Evolutionary conservation across 208 protist species (phyloP).

Genomic region (Entamoeba invadens): DNA sequence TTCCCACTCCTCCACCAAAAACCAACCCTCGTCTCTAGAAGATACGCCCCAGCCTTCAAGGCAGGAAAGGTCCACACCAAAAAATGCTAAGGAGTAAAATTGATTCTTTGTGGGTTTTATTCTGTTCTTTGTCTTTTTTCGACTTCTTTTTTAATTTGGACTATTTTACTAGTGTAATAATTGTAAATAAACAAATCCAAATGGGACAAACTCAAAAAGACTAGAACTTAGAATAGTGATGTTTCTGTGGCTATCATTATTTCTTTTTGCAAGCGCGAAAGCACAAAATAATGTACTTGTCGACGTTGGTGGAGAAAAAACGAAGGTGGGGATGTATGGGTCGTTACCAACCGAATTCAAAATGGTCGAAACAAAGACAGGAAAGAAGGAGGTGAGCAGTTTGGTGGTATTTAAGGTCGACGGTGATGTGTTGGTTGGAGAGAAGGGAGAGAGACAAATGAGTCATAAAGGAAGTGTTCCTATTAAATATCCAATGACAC

Average conservation of each 20-base stretch:
- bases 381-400: not conserved
- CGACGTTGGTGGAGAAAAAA: not conserved
- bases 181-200: not conserved
- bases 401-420: not conserved
- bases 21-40: not conserved
- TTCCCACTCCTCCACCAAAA: not conserved
- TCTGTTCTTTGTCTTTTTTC: no score
- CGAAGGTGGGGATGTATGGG: not conserved
- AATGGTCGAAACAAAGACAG: not conserved
- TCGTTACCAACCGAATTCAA: not conserved
- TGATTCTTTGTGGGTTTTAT: not conserved
- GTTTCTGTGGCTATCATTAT: not conserved
- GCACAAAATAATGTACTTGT: not conserved
- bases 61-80: not conserved
- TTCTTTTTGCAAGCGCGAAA: no score
- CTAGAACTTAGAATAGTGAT: not conserved
- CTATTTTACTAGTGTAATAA: no score
- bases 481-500: not conserved
- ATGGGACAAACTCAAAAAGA: not conserved
- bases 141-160: no score
- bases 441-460: not conserved
- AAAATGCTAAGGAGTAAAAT: not conserved
- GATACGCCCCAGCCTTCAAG: not conserved
- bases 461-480: not conserved
- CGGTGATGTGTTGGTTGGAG: not conserved